A percentile compares a stretch with the other conserved stretches of the same genome.
Conservation (phyloP, 2,329 filamentous ascomycete species). For the Aspergillus ochraceus region DNA sequence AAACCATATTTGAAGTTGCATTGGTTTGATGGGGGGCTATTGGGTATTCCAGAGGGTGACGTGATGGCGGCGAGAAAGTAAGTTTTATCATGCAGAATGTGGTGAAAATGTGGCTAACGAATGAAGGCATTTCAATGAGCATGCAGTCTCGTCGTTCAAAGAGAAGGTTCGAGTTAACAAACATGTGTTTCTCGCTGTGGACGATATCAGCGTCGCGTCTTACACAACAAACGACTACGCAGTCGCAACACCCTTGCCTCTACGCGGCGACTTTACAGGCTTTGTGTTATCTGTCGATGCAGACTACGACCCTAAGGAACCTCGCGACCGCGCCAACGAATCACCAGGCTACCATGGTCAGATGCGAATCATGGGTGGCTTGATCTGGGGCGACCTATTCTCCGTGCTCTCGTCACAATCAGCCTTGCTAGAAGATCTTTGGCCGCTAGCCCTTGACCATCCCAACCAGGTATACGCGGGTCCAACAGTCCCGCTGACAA, state of each 20-base stretch:
- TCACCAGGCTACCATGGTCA: slow-evolving; percentile 23
- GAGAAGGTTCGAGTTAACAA: not conserved
- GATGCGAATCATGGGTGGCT: slow-evolving; percentile 29
- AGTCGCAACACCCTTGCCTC: slow-evolving; percentile 5
- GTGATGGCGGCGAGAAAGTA: slow-evolving; percentile 11
- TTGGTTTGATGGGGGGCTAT: slow-evolving; percentile 25
- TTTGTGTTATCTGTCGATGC: slow-evolving; percentile 28
- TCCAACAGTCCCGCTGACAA: slow-evolving; percentile 15
- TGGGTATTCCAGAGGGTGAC: slow-evolving; percentile 19
- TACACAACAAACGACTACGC: slow-evolving; percentile 15
- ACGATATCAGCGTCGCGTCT: slow-evolving; percentile 16
- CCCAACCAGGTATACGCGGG: slow-evolving; percentile 30
- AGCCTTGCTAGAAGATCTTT: slow-evolving; percentile 21
- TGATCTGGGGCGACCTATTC: slow-evolving; percentile 32
- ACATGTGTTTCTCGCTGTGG: slow-evolving; percentile 18
- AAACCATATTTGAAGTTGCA: slow-evolving; percentile 23
- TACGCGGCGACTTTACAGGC: slow-evolving; percentile 19
- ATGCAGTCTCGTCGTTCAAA: not conserved
- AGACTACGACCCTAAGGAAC: slow-evolving; percentile 14
- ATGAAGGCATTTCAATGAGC: slow-evolving; percentile 14
- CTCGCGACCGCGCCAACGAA: slow-evolving; percentile 15
- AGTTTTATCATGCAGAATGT: not conserved
- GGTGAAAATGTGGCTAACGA: not conserved
- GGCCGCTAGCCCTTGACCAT: slow-evolving; percentile 30
- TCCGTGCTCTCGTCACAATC: slow-evolving; percentile 18